phyloP scores from a whole-genome alignment of 768 basidiomycete species.

The Hericium erinaceus region DNA sequence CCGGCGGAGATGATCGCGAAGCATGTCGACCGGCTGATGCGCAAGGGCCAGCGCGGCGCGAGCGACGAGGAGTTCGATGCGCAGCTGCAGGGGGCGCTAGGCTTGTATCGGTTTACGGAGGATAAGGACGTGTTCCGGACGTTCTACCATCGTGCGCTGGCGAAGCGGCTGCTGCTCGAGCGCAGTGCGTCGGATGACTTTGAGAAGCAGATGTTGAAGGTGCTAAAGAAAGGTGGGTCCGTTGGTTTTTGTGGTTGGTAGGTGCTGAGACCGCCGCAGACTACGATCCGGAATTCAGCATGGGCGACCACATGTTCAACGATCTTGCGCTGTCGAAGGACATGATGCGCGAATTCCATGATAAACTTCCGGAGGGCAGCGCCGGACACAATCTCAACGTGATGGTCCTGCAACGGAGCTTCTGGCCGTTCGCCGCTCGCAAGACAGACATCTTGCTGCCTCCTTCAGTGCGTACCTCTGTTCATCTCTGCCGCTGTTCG shows the following conservation, averaged over 20 bases:
- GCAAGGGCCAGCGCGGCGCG: constrained; percentile 69
- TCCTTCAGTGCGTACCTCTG: constrained; percentile 29
- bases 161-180: constrained; percentile 80
- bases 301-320: constrained; percentile 93
- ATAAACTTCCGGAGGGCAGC: constrained; percentile 19
- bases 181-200: constrained; percentile 82
- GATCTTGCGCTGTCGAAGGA: constrained; percentile 76
- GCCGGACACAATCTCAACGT: constrained; percentile 48
- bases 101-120: constrained; percentile 77
- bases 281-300: constrained; percentile 92
- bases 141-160: constrained; percentile 82
- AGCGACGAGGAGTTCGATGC: constrained; percentile 55
- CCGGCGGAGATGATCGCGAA: constrained; percentile 93
- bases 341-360: constrained; percentile 55
- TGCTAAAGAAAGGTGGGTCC: constrained; percentile 61
- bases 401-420: constrained; percentile 80
- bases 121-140: constrained; percentile 92
- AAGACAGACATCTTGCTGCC: constrained; percentile 46
- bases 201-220: constrained; percentile 76
- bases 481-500: neutral
- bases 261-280: constrained; percentile 34
- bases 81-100: constrained; percentile 56
- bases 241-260: neutral
- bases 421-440: constrained; percentile 72
- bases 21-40: constrained; percentile 79